A percentile compares a stretch with the other conserved stretches of the same genome.
Conservation (phyloP, 345 rosid genomes). For the Sonneratia alba region DNA sequence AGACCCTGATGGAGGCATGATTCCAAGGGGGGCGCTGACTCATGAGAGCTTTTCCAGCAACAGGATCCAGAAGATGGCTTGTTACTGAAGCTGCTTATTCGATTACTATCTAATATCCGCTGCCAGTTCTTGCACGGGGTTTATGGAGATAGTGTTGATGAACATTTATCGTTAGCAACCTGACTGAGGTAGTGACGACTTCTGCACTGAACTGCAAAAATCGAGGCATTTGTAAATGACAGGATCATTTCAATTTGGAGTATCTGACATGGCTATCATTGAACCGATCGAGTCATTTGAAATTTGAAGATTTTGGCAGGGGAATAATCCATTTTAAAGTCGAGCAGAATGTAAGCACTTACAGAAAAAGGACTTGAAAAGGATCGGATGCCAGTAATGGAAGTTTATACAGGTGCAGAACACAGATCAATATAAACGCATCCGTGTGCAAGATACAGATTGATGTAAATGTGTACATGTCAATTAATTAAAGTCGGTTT, state of each 20-base stretch:
- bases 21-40: background rate
- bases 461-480: background rate
- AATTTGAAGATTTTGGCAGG: background rate
- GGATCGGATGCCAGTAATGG: background rate
- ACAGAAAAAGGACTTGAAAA: background rate
- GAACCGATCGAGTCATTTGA: background rate
- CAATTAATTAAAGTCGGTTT: background rate
- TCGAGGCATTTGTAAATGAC: background rate
- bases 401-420: too few species aligned
- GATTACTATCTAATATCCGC: background rate
- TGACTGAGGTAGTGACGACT: background rate
- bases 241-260: background rate
- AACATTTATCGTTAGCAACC: background rate
- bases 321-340: background rate
- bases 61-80: background rate
- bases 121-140: background rate
- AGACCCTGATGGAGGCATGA: background rate
- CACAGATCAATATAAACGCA: background rate
- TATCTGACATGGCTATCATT: background rate
- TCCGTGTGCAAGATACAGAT: background rate
- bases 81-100: background rate
- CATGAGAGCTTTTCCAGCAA: background rate
- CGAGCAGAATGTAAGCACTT: background rate
- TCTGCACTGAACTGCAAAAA: background rate
- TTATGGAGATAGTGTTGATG: background rate